phyloP scores from a whole-genome alignment of 129 eudicot genomes.

The Helichrysum umbraculigerum region DNA sequence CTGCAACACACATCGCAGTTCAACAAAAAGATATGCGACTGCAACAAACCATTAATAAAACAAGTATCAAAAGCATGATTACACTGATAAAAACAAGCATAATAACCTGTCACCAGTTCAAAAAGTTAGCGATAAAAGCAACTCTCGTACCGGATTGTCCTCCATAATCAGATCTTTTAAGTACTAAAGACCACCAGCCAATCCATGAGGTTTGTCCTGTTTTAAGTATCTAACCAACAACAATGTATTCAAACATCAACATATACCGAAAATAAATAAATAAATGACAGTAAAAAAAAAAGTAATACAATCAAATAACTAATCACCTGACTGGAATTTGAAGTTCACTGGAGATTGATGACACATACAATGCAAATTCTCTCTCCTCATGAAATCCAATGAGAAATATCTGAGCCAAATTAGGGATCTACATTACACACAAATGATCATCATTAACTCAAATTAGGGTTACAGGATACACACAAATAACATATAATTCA shows the following conservation, averaged over 20 bases:
- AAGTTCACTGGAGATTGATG: conserved; percentile 89
- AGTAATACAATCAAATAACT: not conserved
- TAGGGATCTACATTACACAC: conserved; percentile 73
- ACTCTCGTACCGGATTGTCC: conserved; percentile 59
- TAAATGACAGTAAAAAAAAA: too few relatives aligned
- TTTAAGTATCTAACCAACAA: conserved; percentile 62
- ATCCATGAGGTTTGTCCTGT: conserved; percentile 98
- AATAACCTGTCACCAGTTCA: not conserved
- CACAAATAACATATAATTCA: not conserved
- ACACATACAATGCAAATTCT: conserved; percentile 80
- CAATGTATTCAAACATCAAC: conserved; percentile 9
- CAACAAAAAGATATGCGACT: conserved; percentile 94
- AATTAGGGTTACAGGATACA: conserved; percentile 19
- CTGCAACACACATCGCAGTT: conserved; percentile 93
- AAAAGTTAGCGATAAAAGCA: not conserved
- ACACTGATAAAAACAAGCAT: not conserved
- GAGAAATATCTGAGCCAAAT: conserved; percentile 69
- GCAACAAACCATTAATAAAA: conserved; percentile 35
- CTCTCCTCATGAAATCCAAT: conserved; percentile 88
- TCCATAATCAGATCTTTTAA: conserved; percentile 89
- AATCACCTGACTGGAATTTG: conserved; percentile 91
- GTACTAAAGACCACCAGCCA: conserved; percentile 89
- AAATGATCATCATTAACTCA: conserved; percentile 13
- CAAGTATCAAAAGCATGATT: conserved; percentile 1
- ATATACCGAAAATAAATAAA: not conserved